phyloP scores from a whole-genome alignment of 306 rosid genomes.

The Vigna radiata region DNA sequence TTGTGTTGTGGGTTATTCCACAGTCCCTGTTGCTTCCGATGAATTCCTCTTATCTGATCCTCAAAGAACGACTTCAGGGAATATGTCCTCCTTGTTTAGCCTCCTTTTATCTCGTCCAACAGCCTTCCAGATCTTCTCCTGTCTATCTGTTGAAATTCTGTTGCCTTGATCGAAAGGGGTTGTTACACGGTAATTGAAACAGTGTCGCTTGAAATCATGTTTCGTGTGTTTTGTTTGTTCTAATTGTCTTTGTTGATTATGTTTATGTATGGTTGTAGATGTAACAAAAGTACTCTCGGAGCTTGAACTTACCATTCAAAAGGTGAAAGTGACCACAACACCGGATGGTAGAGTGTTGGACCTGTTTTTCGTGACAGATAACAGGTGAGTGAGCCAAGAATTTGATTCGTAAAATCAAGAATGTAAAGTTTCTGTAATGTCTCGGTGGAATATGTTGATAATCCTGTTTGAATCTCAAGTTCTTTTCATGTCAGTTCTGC shows the following conservation, averaged over 20 bases:
- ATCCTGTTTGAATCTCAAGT: conserved; percentile 13
- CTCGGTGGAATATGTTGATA: conserved; percentile 5
- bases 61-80: conserved; percentile 65
- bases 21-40: conserved; percentile 47
- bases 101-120: conserved; percentile 52
- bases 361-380: conserved; percentile 83
- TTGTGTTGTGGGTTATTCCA: conserved; percentile 74
- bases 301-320: conserved; percentile 79
- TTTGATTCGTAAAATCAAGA: neutral
- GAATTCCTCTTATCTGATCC: conserved; percentile 50
- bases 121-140: conserved; percentile 49
- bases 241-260: conserved; percentile 28
- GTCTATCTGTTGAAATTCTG: conserved; percentile 71
- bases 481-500: neutral
- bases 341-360: conserved; percentile 83
- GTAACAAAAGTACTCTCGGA: conserved; percentile 66
- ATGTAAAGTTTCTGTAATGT: neutral
- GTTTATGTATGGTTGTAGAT: conserved; percentile 46
- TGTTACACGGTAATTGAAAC: conserved; percentile 61
- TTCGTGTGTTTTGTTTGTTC: neutral
- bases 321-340: conserved; percentile 79
- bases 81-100: conserved; percentile 64
- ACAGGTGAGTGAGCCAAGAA: conserved; percentile 65
- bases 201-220: neutral
- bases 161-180: conserved; percentile 69